Evolutionary conservation across 169 alveolate species (phyloP), one percentile per base, ranked within the genome.

Genomic region (Perkinsus olseni): DNA sequence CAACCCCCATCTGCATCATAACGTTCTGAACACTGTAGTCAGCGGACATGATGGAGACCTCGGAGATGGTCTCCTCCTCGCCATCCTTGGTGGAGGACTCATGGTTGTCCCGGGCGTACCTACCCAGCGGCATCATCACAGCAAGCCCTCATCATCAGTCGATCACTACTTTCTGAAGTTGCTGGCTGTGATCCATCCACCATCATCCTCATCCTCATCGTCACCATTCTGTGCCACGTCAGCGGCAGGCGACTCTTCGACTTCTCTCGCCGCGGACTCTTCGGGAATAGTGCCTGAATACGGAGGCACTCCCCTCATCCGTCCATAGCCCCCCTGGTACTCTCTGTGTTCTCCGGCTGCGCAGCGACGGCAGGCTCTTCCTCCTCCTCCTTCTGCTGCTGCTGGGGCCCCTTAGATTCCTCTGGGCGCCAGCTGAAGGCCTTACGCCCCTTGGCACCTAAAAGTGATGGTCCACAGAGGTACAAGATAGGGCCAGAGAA

Each of bases 21-120:
- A 96, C 98, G 92, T 97, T 97, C 91, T 97, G 97, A 93, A 97
- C 94, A 6, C 98, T 96, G 94, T 94, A 97, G 91, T 97, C 98
- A 82, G 96, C 94, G 0, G 98, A 96, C 91, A 96, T 92, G 93
- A 96, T 93, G 20, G 95, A 48, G 39, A 97, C 97, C 37, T 93
- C 93, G 0, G 37, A 38, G 0, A 62, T 39, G 21, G 92, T 94
- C 10, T 38, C 37, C 38, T 92, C 91, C 34, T 62, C 82, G 34
- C 82, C 82, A 62, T 62, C 82, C 93, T 37, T 91, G 51, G 40
- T 93, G 39, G 74, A 90, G 38, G 38, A 62, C 82, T 62, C 82
- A 62, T 62, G 82, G 82, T 62, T 62, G 34, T 62, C 82, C 13
- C 82, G 82, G 17, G 82, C 82, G 82, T 62, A 62, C 34, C 82